phyloP scores from a whole-genome alignment of 2,329 filamentous ascomycete species.

The Zasmidium cellare region DNA sequence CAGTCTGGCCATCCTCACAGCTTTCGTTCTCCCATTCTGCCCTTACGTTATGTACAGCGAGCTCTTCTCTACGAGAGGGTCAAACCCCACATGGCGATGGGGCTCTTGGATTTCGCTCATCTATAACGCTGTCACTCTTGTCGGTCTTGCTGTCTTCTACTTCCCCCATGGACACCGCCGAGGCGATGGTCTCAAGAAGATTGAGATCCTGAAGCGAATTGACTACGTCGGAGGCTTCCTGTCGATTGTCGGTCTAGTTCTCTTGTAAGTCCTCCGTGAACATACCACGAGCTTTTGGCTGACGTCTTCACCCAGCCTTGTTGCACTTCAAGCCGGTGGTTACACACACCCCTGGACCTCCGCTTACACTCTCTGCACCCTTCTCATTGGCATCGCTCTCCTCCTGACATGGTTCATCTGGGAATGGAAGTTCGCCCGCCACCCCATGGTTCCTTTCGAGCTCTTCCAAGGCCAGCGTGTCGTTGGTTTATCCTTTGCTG shows the following conservation, averaged over 20 bases:
- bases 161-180: conserved; percentile 52
- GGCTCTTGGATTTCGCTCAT: conserved; percentile 37
- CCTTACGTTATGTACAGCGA: conserved; percentile 63
- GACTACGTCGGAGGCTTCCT: conserved; percentile 55
- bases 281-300: not conserved
- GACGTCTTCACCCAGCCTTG: conserved; percentile 25
- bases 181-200: conserved; percentile 40
- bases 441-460: conserved; percentile 42
- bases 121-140: conserved; percentile 24
- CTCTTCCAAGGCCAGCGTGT: conserved; percentile 33
- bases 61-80: conserved; percentile 47
- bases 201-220: conserved; percentile 45
- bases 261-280: conserved; percentile 31
- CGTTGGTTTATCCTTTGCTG: conserved; percentile 34
- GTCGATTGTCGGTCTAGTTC: conserved; percentile 50
- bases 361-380: conserved; percentile 38
- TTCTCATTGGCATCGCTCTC: conserved; percentile 38
- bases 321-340: conserved; percentile 42
- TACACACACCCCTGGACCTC: conserved; percentile 42
- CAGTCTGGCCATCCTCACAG: conserved; percentile 25
- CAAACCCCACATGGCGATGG: conserved; percentile 52
- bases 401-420: conserved; percentile 37
- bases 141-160: conserved; percentile 48
- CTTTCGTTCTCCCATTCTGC: conserved; percentile 56
- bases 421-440: conserved; percentile 39